Conservation (phyloP, 1,284 basidiomycete genomes). For the Nidula niveotomentosa region DNA sequence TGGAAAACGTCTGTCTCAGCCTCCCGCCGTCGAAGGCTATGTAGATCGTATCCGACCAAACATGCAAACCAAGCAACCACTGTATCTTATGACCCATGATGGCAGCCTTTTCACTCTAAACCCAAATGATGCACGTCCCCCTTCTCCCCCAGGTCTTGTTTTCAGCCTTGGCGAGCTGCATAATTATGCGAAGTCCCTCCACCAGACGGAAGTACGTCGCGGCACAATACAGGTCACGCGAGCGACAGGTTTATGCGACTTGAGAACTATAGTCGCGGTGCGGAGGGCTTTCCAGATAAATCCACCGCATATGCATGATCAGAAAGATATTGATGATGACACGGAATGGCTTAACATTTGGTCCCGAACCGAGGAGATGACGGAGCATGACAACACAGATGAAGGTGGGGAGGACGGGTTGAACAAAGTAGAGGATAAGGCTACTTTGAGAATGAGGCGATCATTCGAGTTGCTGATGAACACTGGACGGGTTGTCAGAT, state of each 20-base stretch:
- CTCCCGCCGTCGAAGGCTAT: constrained; percentile 79
- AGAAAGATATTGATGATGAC: constrained; percentile 33
- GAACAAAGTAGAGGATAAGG: constrained; percentile 39
- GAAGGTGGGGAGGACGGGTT: constrained; percentile 67
- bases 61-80: constrained; percentile 54
- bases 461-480: constrained; percentile 77
- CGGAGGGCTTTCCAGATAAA: constrained; percentile 57
- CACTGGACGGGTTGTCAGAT: constrained; percentile 68
- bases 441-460: constrained; percentile 56
- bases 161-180: constrained; percentile 22
- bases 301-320: constrained; percentile 35
- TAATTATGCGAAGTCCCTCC: constrained; percentile 36
- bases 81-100: constrained; percentile 76
- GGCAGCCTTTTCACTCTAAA: constrained; percentile 68
- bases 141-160: constrained; percentile 60
- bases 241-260: constrained; percentile 67
- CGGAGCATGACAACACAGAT: constrained; percentile 55
- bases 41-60: constrained; percentile 69
- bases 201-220: constrained; percentile 55
- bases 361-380: constrained; percentile 34
- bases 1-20: constrained; percentile 62
- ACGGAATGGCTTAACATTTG: constrained; percentile 34
- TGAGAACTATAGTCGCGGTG: constrained; percentile 65
- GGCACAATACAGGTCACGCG: constrained; percentile 66
- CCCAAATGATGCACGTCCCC: constrained; percentile 60